These are phyloP conservation scores for Spirogloea muscicola DNA, from an alignment of 139 green algal genomes.

Conservation along the genomic window DNA sequence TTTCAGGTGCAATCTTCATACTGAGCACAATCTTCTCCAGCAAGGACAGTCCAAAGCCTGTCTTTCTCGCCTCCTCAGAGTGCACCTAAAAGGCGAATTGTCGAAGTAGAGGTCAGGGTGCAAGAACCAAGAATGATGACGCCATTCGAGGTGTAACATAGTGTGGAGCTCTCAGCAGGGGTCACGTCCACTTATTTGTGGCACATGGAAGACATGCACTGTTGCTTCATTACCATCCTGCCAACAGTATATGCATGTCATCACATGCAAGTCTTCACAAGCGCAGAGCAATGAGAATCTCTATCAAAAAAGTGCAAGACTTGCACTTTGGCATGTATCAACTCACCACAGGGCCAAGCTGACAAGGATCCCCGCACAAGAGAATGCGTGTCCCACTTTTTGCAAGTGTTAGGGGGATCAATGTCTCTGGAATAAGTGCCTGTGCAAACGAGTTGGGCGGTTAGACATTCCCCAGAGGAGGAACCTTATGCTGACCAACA, in stretches of 20 bases:
- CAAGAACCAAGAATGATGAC: background rate
- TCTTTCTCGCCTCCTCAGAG: background rate
- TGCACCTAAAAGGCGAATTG: conserved; percentile 15
- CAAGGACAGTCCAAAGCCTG: conserved; percentile 10
- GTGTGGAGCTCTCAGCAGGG: background rate
- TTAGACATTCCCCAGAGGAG: background rate
- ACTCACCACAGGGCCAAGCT: conserved; percentile 35
- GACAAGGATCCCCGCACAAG: conserved; percentile 21
- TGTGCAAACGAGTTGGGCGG: background rate
- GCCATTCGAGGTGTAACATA: background rate
- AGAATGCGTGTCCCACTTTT: conserved; percentile 1
- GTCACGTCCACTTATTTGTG: background rate
- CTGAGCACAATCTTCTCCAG: conserved; percentile 26
- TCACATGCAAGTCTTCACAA: no score
- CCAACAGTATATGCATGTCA: background rate
- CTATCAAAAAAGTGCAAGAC: background rate
- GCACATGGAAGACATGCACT: conserved; percentile 1
- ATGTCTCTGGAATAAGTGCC: conserved; percentile 30
- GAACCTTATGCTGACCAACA: background rate
- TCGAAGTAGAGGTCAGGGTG: background rate
- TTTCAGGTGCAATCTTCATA: background rate
- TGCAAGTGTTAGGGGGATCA: conserved; percentile 26
- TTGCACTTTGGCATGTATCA: background rate
- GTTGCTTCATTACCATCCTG: background rate
- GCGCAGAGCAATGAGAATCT: no score